These are phyloP conservation scores for Coleophoma eucalyptorum DNA, from an alignment of 2,329 filamentous ascomycete genomes.

Conservation along the genomic window DNA sequence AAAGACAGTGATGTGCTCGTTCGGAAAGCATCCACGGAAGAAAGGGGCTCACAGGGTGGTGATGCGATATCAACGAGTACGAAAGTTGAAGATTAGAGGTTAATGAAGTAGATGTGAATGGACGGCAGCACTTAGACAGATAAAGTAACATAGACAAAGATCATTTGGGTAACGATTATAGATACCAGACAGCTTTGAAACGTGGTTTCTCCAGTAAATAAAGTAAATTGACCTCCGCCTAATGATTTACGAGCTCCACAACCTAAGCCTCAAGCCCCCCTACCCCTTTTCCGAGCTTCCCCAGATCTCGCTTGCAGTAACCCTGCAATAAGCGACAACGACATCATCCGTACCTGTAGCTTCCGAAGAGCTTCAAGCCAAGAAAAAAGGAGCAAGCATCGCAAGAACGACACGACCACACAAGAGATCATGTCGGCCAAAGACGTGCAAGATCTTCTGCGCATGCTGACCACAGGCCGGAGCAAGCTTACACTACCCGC, in stretches of 20 bases:
- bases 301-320: neutral
- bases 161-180: no score
- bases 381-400: no score
- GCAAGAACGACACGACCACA: neutral
- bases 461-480: constrained; percentile 47
- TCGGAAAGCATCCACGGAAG: neutral
- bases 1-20: neutral
- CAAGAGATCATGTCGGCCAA: constrained; percentile 35
- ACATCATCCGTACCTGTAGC: no score
- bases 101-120: no score
- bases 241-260: no score
- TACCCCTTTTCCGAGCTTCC: neutral
- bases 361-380: no score
- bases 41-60: neutral
- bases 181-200: no score
- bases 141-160: no score
- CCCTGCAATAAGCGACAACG: no score
- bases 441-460: constrained; percentile 58
- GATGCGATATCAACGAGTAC: neutral
- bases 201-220: no score
- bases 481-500: constrained; percentile 56
- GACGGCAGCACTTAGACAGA: no score
- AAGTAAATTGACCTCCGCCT: no score
- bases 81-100: neutral
- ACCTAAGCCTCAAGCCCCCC: neutral